Evolutionary conservation across 1,284 basidiomycete species (phyloP).

Genomic region (Apiotrichum sp.): DNA sequence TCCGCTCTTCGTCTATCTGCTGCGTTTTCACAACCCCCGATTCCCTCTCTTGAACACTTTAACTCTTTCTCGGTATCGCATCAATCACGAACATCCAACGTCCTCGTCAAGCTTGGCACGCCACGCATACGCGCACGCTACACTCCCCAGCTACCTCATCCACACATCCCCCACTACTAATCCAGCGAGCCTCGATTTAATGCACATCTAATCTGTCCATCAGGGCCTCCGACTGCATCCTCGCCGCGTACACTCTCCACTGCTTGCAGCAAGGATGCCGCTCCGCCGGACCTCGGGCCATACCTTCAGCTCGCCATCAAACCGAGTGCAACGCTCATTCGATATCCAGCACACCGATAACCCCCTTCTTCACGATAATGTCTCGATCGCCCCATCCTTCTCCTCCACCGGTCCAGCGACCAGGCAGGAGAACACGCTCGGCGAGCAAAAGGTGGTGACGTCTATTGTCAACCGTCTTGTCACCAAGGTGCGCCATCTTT

Average conservation of each 20-base stretch:
- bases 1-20: too few species aligned
- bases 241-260: background rate
- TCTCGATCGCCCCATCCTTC: background rate
- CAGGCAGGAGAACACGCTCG: constrained; percentile 10
- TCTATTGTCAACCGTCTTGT: constrained; percentile 35
- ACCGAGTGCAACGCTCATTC: constrained; percentile 12
- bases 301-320: constrained; percentile 15
- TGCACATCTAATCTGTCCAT: background rate
- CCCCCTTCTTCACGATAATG: constrained; percentile 14
- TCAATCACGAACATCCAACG: too few species aligned
- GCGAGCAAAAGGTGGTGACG: constrained; percentile 36
- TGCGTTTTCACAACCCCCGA: too few species aligned
- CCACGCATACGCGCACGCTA: too few species aligned
- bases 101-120: too few species aligned
- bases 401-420: constrained; percentile 3
- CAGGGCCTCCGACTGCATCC: background rate
- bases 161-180: background rate
- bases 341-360: constrained; percentile 21
- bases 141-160: background rate
- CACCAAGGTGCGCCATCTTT: constrained; percentile 33
- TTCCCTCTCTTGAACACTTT: too few species aligned
- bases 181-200: background rate
- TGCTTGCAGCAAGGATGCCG: constrained; percentile 16
- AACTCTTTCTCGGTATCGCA: too few species aligned
- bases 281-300: constrained; percentile 21